Conservation (phyloP, 306 rosid genomes). For the Cucumis hystrix region DNA sequence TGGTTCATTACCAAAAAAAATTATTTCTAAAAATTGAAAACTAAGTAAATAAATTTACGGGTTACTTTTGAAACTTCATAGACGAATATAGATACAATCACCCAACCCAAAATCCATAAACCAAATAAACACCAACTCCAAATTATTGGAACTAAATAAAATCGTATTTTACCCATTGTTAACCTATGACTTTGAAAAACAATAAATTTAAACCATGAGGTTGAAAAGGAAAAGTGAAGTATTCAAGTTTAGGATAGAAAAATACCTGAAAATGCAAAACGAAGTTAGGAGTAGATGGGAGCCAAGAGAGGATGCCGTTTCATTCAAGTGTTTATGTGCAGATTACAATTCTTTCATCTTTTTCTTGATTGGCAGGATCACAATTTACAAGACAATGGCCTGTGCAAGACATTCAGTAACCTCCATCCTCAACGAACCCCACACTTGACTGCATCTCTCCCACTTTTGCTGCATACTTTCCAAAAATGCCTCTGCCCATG, state of each 20-base stretch:
- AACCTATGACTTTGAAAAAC: neutral
- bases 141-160: neutral
- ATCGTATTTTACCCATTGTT: neutral
- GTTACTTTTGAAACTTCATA: neutral
- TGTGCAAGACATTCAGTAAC: conserved; percentile 58
- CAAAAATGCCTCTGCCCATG: conserved; percentile 58
- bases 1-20: too few species aligned
- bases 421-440: conserved; percentile 62
- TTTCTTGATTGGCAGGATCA: neutral
- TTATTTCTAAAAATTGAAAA: too few species aligned
- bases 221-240: neutral
- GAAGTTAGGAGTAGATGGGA: neutral
- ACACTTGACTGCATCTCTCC: conserved; percentile 55
- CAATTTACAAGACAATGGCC: conserved; percentile 55
- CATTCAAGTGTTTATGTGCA: neutral
- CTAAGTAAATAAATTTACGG: too few species aligned
- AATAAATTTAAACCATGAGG: neutral
- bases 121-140: neutral
- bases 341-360: neutral
- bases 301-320: neutral
- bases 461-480: conserved; percentile 46
- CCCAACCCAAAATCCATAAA: too few species aligned
- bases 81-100: neutral
- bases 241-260: neutral
- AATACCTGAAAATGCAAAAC: neutral